A percentile compares a stretch with the other conserved stretches of the same genome.
Evolutionary conservation across 164 flowering plant species (phyloP).

Genomic region (Platanus orientalis): DNA sequence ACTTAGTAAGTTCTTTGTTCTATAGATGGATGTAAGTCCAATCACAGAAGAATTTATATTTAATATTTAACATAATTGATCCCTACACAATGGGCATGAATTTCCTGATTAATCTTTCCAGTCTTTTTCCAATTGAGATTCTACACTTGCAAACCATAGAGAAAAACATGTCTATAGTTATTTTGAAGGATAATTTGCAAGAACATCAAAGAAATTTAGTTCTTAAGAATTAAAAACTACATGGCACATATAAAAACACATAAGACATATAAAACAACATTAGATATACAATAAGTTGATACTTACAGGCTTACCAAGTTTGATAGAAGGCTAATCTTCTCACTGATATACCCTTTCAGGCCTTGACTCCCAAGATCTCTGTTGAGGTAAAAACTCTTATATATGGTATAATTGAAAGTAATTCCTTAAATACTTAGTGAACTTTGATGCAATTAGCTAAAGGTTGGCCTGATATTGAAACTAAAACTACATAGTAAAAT

Average conservation of each 20-base stretch:
- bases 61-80: too few relatives aligned
- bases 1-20: too few relatives aligned
- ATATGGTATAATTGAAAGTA: neutral
- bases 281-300: constrained; percentile 22
- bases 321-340: constrained; percentile 67
- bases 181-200: neutral
- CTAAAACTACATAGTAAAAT: neutral
- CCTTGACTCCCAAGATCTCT: constrained; percentile 97
- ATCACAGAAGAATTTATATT: too few relatives aligned
- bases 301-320: constrained; percentile 97
- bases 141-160: neutral
- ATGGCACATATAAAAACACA: neutral
- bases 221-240: neutral
- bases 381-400: constrained; percentile 8
- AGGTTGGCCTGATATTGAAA: neutral
- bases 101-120: too few relatives aligned
- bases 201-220: neutral
- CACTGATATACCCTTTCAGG: constrained; percentile 84
- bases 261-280: neutral
- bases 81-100: too few relatives aligned
- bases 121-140: too few relatives aligned
- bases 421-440: neutral
- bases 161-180: too few relatives aligned
- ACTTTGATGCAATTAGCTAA: neutral
- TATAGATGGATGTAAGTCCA: too few relatives aligned